Evolutionary conservation across 202 grass and related monocot species (phyloP).

Genomic region (Digitaria exilis): DNA sequence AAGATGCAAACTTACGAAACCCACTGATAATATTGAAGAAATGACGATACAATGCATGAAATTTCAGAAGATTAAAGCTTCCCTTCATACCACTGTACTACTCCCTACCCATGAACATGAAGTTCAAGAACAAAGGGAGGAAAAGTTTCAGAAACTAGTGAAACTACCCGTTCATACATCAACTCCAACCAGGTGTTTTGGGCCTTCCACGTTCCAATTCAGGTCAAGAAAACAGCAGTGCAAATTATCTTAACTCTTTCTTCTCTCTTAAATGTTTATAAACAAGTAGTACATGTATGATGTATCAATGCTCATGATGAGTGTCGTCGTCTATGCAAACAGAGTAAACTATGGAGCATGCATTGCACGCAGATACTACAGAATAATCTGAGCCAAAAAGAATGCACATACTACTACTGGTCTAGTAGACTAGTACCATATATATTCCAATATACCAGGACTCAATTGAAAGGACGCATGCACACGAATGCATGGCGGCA

Average conservation of each 20-base stretch:
- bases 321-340: neutral
- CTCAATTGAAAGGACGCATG: neutral
- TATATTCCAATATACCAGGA: conserved; percentile 40
- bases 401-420: neutral
- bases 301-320: no score
- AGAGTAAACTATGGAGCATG: neutral
- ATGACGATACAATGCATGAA: neutral
- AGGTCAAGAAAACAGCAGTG: no score
- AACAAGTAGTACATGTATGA: no score
- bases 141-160: neutral
- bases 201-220: no score
- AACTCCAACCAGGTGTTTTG: no score
- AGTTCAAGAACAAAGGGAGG: neutral
- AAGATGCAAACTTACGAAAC: neutral
- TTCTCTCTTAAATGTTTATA: no score
- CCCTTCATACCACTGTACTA: neutral
- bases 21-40: neutral
- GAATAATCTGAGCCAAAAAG: neutral
- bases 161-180: neutral
- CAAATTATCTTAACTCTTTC: no score
- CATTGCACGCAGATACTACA: neutral
- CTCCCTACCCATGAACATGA: neutral
- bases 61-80: no score
- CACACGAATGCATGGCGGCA: conserved; percentile 17
- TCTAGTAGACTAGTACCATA: no score